These are phyloP conservation scores for Erodium trifolium DNA, from an alignment of 441 rosid species.

Conservation along the genomic window DNA sequence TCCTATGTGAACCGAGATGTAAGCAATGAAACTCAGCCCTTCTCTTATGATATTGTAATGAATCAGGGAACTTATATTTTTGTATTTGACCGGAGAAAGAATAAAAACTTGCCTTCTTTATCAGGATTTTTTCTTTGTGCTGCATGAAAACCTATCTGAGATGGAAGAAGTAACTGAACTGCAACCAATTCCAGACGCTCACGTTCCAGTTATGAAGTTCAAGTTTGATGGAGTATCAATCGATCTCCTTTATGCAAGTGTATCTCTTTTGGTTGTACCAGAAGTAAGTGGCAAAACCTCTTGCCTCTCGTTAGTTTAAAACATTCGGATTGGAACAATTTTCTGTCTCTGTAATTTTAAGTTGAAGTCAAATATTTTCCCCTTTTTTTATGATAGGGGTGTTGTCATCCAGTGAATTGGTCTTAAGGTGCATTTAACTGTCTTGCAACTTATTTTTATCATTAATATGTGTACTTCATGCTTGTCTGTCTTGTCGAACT, in stretches of 20 bases:
- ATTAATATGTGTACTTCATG: not conserved
- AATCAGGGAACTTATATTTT: not conserved
- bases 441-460: not conserved
- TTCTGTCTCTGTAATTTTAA: not conserved
- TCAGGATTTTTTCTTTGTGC: conserved; percentile 52
- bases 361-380: not conserved
- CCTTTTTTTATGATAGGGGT: not conserved
- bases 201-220: conserved; percentile 68
- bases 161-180: conserved; percentile 59
- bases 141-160: conserved; percentile 44
- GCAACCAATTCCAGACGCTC: conserved; percentile 68
- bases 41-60: conserved; percentile 9
- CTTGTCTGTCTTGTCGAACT: not conserved
- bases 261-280: conserved; percentile 44
- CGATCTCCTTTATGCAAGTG: conserved; percentile 66
- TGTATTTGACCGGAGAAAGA: not conserved
- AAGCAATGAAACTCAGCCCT: conserved; percentile 5
- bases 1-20: conserved; percentile 64
- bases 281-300: conserved; percentile 31
- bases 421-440: not conserved
- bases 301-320: not conserved
- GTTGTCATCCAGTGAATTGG: not conserved
- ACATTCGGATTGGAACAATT: too few species aligned
- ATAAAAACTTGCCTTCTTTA: conserved; percentile 21
- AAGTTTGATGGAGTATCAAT: conserved; percentile 56